Evolutionary conservation across 108 stramenopile species (phyloP).

Genomic region (Skeletonema tropicum): DNA sequence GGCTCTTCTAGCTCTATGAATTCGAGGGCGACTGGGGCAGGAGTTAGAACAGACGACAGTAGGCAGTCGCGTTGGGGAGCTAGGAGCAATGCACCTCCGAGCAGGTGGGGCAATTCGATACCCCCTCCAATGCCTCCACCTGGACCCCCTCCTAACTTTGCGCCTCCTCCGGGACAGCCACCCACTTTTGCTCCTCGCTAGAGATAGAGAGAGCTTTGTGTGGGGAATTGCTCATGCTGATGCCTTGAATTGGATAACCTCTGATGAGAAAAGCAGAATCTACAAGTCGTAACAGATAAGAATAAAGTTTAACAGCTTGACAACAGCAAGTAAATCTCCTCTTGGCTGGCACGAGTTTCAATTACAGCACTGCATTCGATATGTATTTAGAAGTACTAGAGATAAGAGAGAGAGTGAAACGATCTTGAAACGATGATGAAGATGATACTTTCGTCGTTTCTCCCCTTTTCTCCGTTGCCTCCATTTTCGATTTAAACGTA

Average conservation of each 20-base stretch:
- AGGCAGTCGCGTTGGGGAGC: constrained; percentile 49
- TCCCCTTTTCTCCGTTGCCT: too few species aligned
- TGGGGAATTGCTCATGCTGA: not conserved
- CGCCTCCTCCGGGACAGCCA: constrained; percentile 38
- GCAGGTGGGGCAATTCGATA: constrained; percentile 21
- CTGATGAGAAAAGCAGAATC: too few species aligned
- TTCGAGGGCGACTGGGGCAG: constrained; percentile 3
- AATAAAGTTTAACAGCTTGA: not conserved
- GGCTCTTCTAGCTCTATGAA: constrained; percentile 18
- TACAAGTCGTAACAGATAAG: not conserved
- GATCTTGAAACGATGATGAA: too few species aligned
- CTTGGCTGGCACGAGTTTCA: too few species aligned
- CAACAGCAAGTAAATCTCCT: too few species aligned
- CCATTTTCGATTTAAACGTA: too few species aligned
- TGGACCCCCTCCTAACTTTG: constrained; percentile 46
- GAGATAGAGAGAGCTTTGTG: not conserved
- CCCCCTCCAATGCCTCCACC: constrained; percentile 39
- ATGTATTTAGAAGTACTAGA: too few species aligned
- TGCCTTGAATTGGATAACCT: too few species aligned
- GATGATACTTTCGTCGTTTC: too few species aligned
- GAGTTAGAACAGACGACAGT: constrained; percentile 13
- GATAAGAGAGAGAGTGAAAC: too few species aligned
- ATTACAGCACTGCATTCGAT: too few species aligned
- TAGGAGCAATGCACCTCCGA: constrained; percentile 20
- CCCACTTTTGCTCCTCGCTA: constrained; percentile 25